A percentile compares a stretch with the other conserved stretches of the same genome.
Conservation (phyloP, 1,139 yeast species). For the Hansenula lynferdii region DNA sequence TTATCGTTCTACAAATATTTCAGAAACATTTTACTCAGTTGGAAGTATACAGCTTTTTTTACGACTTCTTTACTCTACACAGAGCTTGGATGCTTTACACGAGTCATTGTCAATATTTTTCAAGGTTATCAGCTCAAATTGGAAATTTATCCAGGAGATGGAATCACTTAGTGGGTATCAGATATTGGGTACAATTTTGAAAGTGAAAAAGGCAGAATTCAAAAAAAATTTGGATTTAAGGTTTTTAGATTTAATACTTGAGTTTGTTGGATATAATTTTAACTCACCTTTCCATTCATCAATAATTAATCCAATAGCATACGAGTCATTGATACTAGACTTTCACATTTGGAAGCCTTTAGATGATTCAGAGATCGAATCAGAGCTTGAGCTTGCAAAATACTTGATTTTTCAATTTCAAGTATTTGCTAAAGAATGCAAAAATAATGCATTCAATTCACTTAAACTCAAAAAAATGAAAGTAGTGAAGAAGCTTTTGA, state of each 20-base stretch:
- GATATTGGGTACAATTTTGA: constrained; percentile 34
- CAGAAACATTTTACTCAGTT: constrained; percentile 30
- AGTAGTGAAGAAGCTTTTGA: constrained; percentile 47
- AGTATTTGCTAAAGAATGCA: constrained; percentile 47
- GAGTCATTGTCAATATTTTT: constrained; percentile 28
- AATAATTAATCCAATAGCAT: constrained; percentile 40
- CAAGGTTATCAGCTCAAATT: constrained; percentile 26
- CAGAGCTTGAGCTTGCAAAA: constrained; percentile 39
- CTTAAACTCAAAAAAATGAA: constrained; percentile 49
- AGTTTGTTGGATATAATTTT: constrained; percentile 41
- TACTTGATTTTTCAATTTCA: constrained; percentile 52
- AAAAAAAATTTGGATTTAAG: constrained; percentile 22
- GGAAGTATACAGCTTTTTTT: constrained; percentile 32
- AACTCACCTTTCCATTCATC: constrained; percentile 37
- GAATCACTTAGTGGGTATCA: constrained; percentile 38
- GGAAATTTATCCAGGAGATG: constrained; percentile 31
- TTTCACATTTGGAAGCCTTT: constrained; percentile 44
- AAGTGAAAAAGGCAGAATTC: constrained; percentile 27
- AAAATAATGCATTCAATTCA: constrained; percentile 43
- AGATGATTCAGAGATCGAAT: constrained; percentile 10
- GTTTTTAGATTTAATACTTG: constrained; percentile 35
- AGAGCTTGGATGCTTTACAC: constrained; percentile 20
- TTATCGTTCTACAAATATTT: constrained; percentile 18
- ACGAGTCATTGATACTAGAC: constrained; percentile 40
- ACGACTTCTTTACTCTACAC: constrained; percentile 28